A percentile compares a stretch with the other conserved stretches of the same genome.
Evolutionary conservation across 148 eudicot species (phyloP).

Genomic region (Fagopyrum tataricum): DNA sequence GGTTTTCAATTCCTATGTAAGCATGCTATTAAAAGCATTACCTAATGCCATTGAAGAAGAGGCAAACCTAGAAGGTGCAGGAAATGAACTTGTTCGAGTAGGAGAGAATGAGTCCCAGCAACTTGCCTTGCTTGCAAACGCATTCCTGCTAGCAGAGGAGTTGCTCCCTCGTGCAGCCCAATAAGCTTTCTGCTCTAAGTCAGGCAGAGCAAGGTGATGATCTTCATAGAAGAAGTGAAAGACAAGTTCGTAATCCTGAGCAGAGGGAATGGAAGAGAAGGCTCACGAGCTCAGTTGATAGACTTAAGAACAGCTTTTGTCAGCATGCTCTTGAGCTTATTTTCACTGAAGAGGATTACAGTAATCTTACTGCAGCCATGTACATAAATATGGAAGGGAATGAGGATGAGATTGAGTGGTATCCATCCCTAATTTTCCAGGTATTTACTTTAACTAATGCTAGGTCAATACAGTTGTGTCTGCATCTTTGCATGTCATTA

Average conservation of each 20-base stretch:
- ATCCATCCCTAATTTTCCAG: slow-evolving; percentile 88
- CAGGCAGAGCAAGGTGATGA: slow-evolving; percentile 62
- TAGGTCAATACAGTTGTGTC: not conserved
- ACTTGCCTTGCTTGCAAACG: slow-evolving; percentile 93
- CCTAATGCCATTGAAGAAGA: slow-evolving; percentile 88
- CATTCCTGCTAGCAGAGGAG: slow-evolving; percentile 81
- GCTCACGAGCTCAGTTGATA: slow-evolving; percentile 68
- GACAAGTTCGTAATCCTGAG: slow-evolving; percentile 82
- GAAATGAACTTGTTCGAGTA: slow-evolving; percentile 77
- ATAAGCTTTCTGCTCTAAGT: slow-evolving; percentile 53
- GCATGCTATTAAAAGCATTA: slow-evolving; percentile 84
- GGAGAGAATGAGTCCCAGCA: slow-evolving; percentile 91
- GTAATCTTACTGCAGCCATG: slow-evolving; percentile 82
- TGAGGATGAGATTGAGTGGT: slow-evolving; percentile 78
- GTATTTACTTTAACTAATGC: slow-evolving; percentile 26
- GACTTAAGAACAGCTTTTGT: slow-evolving; percentile 90
- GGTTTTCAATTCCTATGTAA: slow-evolving; percentile 66
- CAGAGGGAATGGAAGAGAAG: slow-evolving; percentile 94
- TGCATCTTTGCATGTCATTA: not conserved
- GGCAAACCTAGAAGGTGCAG: slow-evolving; percentile 60
- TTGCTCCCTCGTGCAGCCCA: slow-evolving; percentile 92
- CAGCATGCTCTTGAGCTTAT: slow-evolving; percentile 90
- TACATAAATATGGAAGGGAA: slow-evolving; percentile 81
- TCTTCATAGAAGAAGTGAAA: slow-evolving; percentile 51
- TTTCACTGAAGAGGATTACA: slow-evolving; percentile 89